Conservation (phyloP, 2,329 filamentous ascomycete species). For the Magnaporthales sp. region DNA sequence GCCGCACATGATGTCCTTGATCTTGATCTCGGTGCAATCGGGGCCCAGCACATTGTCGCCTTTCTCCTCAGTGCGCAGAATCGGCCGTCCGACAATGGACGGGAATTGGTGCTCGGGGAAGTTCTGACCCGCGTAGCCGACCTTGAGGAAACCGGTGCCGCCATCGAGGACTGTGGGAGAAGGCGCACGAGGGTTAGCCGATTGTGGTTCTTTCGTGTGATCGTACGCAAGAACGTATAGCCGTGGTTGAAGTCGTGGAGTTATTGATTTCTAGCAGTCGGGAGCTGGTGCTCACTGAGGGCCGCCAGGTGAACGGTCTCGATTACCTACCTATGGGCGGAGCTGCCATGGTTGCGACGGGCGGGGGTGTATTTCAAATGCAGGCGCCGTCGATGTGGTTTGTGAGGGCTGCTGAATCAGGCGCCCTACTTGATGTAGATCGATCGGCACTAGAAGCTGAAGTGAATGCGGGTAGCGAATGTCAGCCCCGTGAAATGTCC, state of each 20-base stretch:
- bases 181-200: constrained; percentile 6
- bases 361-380: not conserved
- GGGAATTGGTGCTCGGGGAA: constrained; percentile 99
- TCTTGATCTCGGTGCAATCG: constrained; percentile 54
- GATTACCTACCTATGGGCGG: constrained; percentile 43
- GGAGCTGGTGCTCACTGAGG: not conserved
- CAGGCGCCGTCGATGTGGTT: not conserved
- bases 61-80: constrained; percentile 89
- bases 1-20: constrained; percentile 99
- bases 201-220: not conserved
- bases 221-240: not conserved
- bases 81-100: constrained; percentile 94
- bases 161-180: constrained; percentile 81
- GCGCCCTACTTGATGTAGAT: not conserved
- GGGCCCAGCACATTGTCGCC: constrained; percentile 41
- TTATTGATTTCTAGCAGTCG: not conserved
- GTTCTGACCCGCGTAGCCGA: constrained; percentile 98
- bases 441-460: not conserved
- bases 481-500: not conserved
- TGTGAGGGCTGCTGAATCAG: not conserved
- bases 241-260: not conserved
- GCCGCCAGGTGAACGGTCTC: constrained; percentile 5
- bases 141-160: constrained; percentile 99
- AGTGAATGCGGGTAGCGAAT: not conserved
- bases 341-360: constrained; percentile 32